A percentile compares a stretch with the other conserved stretches of the same genome.
phyloP scores from a whole-genome alignment of 441 rosid species.

The Gossypium trilobum region DNA sequence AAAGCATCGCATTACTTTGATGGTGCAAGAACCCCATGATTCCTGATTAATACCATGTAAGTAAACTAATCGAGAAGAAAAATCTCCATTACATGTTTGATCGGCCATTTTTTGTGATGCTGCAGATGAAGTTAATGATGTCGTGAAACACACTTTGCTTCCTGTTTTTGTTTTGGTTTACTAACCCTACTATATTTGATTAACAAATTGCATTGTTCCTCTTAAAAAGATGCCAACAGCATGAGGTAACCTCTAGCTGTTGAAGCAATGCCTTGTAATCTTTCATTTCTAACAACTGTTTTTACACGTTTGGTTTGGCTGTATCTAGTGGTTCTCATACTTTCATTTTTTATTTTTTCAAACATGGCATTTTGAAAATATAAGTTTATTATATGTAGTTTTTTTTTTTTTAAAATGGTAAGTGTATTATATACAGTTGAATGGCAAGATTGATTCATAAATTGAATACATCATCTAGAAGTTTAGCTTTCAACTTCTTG shows the following conservation, averaged over 20 bases:
- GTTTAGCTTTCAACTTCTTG: neutral
- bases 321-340: constrained; percentile 5
- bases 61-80: neutral
- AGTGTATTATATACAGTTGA: neutral
- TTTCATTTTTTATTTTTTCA: neutral
- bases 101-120: neutral
- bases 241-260: neutral
- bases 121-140: neutral
- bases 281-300: neutral
- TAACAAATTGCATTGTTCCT: neutral
- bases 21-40: constrained; percentile 80
- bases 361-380: neutral
- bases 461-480: neutral
- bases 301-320: neutral
- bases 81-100: neutral
- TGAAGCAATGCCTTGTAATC: constrained; percentile 10
- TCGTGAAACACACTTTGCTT: neutral
- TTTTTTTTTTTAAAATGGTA: neutral
- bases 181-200: neutral
- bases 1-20: constrained; percentile 58
- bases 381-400: neutral
- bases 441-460: neutral
- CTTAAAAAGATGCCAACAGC: neutral
- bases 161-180: neutral
- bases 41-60: constrained; percentile 41